These are phyloP conservation scores for Hemisphaericaspora xylanilytica DNA, from an alignment of 1,139 yeast species.

Conservation along the genomic window DNA sequence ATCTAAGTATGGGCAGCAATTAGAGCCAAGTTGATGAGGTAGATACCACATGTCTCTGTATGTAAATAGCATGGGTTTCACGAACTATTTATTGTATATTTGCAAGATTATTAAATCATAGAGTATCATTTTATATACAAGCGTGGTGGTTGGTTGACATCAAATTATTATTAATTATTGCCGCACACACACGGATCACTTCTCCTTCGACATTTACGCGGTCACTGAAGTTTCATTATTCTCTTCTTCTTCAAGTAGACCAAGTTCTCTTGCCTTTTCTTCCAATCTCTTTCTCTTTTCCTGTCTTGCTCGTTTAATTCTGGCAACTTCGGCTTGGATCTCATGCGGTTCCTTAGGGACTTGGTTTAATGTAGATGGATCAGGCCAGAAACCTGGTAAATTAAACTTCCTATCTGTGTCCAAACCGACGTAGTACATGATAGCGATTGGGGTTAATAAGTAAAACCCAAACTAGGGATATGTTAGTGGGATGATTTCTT, in stretches of 20 bases:
- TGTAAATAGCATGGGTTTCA: too few species aligned
- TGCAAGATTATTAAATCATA: background rate
- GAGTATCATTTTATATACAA: slow-evolving; percentile 1
- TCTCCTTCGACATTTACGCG: background rate
- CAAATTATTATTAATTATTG: too few species aligned
- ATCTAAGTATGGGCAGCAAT: slow-evolving; percentile 7
- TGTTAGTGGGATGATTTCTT: slow-evolving; percentile 28
- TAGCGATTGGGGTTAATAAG: slow-evolving; percentile 77
- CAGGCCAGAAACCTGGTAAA: slow-evolving; percentile 97
- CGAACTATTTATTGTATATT: background rate
- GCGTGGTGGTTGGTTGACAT: too few species aligned
- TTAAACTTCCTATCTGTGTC: slow-evolving; percentile 87
- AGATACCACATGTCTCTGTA: too few species aligned
- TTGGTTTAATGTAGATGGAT: slow-evolving; percentile 84
- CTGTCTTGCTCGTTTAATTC: slow-evolving; percentile 71
- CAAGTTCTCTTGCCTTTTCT: slow-evolving; percentile 66
- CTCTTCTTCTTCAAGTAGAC: slow-evolving; percentile 45
- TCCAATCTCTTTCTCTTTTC: slow-evolving; percentile 76
- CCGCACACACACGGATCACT: background rate
- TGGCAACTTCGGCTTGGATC: slow-evolving; percentile 84
- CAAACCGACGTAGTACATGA: slow-evolving; percentile 90
- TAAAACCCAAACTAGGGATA: slow-evolving; percentile 71
- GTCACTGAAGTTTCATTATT: slow-evolving; percentile 3
- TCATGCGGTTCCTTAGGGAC: slow-evolving; percentile 93
- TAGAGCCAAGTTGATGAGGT: background rate